Evolutionary conservation across 805 yeast genomes (phyloP).

Genomic region (Myxozyma lipomycoides): DNA sequence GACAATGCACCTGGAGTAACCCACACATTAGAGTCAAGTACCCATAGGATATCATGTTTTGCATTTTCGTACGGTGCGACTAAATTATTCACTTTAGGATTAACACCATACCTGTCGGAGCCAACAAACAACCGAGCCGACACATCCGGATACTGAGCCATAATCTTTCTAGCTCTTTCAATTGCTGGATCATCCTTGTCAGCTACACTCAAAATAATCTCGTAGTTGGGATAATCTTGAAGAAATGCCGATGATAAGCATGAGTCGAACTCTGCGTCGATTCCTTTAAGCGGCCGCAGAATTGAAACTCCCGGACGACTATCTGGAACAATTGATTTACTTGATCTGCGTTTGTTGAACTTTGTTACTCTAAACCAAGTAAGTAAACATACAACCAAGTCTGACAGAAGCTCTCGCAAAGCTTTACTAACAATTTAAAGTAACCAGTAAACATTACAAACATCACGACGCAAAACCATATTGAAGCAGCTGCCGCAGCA

Average conservation of each 20-base stretch:
- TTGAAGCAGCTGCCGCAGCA: too few relatives aligned
- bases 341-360: slow-evolving; percentile 3
- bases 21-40: slow-evolving; percentile 83
- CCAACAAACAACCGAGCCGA: slow-evolving; percentile 57
- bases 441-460: slow-evolving; percentile 20
- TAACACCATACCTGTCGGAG: slow-evolving; percentile 60
- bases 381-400: not conserved
- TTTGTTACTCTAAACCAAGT: slow-evolving; percentile 10
- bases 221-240: slow-evolving; percentile 69
- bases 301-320: slow-evolving; percentile 64
- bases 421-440: slow-evolving; percentile 14
- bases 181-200: slow-evolving; percentile 60
- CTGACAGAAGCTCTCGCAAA: not conserved
- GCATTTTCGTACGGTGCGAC: slow-evolving; percentile 75
- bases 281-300: slow-evolving; percentile 76
- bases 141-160: slow-evolving; percentile 51
- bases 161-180: slow-evolving; percentile 49
- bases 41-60: slow-evolving; percentile 72
- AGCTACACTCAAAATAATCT: slow-evolving; percentile 74
- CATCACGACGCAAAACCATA: slow-evolving; percentile 24
- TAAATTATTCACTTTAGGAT: slow-evolving; percentile 82
- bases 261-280: slow-evolving; percentile 67
- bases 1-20: slow-evolving; percentile 59
- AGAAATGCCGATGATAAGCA: slow-evolving; percentile 65
- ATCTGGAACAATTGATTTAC: not conserved